Evolutionary conservation across 129 eudicot species (phyloP), one percentile per base, ranked within the genome.

Genomic region (Solidago caesia): DNA sequence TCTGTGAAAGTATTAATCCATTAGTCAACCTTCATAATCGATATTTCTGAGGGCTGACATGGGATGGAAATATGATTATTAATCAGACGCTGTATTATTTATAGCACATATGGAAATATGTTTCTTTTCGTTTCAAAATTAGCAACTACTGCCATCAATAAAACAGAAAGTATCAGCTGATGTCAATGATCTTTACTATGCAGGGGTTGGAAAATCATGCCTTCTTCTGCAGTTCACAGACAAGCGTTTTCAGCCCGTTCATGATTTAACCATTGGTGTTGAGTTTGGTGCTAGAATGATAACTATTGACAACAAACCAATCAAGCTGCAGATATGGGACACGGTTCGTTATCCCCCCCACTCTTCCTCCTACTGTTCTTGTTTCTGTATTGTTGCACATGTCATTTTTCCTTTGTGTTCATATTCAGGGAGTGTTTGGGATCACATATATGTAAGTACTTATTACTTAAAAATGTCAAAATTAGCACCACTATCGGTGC

Each of bases 261-360:
- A 92, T 81, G 96, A 92, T 66, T 65, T 83, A 84, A 93, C 96
- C 67, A 93, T 93, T 72, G 98, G 98, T 59, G 98, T 93, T 56
- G 98, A 93, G 68, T 93, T 90, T 85, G 98, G 98, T 52, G 96
- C 98, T 70, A 76, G 96, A 78, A 93, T 93, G 98, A 88, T 93
- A 77, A 87, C 96, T 68, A 93, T 90, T 4, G 98, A 86, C 69
- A 89, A 84, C 84, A 89, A 83, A 69, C 96, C 92, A 49, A 93
- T 93, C 55, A 90, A 93, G 85, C 85, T 93, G 61, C 96, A 93
- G 73, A 93, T 93, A 16, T 81, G 85, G 85, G 85, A 81, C 71
- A 81, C 85, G 78, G 85, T 93, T 66, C 62, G 73, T 62, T 33
- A n/a, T 53, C n/a, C 0, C 2, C 11, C 33, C 39, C 39, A 2